Evolutionary conservation across 345 rosid genomes (phyloP).

Genomic region (Psidium friedrichsthalianum): DNA sequence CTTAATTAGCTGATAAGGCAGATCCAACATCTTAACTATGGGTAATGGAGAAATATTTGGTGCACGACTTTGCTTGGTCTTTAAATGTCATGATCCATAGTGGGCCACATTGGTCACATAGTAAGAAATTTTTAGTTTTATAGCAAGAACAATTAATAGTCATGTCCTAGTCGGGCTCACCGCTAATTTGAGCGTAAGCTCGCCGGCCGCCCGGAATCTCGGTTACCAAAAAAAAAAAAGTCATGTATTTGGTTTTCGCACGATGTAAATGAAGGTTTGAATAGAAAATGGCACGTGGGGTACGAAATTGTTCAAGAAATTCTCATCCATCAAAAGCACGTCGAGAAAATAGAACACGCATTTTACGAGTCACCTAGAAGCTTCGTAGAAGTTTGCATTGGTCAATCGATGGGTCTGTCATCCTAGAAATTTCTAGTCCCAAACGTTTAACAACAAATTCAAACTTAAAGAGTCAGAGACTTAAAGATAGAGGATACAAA

Average conservation of each 20-base stretch:
- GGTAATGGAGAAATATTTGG: background rate
- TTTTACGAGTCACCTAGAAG: background rate
- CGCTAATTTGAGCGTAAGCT: too few relatives aligned
- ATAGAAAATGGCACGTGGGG: background rate
- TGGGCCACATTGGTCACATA: background rate
- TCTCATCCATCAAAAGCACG: background rate
- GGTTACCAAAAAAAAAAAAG: too few relatives aligned
- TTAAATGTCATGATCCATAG: background rate
- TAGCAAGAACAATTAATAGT: background rate
- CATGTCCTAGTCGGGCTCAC: too few relatives aligned
- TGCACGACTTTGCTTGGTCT: background rate
- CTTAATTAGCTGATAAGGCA: background rate
- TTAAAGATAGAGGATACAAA: too few relatives aligned
- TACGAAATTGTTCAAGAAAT: background rate
- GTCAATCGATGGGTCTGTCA: too few relatives aligned
- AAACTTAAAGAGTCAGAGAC: too few relatives aligned
- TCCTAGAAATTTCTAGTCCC: too few relatives aligned
- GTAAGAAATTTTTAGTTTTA: background rate
- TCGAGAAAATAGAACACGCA: rapidly evolving
- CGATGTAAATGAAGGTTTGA: background rate
- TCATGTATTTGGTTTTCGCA: background rate
- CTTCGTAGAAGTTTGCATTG: too few relatives aligned
- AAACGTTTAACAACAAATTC: too few relatives aligned
- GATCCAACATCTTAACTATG: background rate
- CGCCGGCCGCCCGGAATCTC: too few relatives aligned